Evolutionary conservation across 768 basidiomycete genomes (phyloP).

Genomic region (Baorangia bicolor): DNA sequence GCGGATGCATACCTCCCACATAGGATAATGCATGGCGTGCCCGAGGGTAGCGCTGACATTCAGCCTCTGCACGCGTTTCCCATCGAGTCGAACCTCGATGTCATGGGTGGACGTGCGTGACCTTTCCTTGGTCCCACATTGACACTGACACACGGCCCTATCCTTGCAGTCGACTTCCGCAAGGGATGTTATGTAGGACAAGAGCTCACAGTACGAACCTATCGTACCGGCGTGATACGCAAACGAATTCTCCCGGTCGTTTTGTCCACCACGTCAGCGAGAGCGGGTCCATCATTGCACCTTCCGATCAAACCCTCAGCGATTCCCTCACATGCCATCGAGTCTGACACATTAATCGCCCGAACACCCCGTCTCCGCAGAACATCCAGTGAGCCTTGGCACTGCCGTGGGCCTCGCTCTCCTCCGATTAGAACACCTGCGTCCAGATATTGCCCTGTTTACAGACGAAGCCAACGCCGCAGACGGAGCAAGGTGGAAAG

Average conservation of each 20-base stretch:
- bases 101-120: slow-evolving; percentile 86
- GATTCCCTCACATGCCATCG: neutral
- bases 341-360: slow-evolving; percentile 32
- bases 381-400: slow-evolving; percentile 46
- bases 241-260: slow-evolving; percentile 88
- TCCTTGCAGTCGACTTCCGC: slow-evolving; percentile 78
- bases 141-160: slow-evolving; percentile 1
- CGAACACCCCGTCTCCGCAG: slow-evolving; percentile 60
- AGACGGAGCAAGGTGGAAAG: slow-evolving; percentile 34
- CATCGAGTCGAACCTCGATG: slow-evolving; percentile 91
- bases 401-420: slow-evolving; percentile 72
- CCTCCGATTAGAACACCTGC: slow-evolving; percentile 69
- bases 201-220: slow-evolving; percentile 94
- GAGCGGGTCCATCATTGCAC: slow-evolving; percentile 18
- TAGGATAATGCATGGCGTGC: slow-evolving; percentile 78
- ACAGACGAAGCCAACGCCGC: slow-evolving; percentile 8
- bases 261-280: slow-evolving; percentile 37
- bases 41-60: slow-evolving; percentile 83
- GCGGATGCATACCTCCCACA: slow-evolving; percentile 70
- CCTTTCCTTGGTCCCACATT: neutral
- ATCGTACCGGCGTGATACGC: slow-evolving; percentile 88
- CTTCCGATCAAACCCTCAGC: slow-evolving; percentile 26
- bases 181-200: slow-evolving; percentile 99
- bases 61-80: slow-evolving; percentile 78
- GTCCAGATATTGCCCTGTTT: slow-evolving; percentile 24